Conservation (phyloP, 768 basidiomycete species). For the Agaricus bisporus region DNA sequence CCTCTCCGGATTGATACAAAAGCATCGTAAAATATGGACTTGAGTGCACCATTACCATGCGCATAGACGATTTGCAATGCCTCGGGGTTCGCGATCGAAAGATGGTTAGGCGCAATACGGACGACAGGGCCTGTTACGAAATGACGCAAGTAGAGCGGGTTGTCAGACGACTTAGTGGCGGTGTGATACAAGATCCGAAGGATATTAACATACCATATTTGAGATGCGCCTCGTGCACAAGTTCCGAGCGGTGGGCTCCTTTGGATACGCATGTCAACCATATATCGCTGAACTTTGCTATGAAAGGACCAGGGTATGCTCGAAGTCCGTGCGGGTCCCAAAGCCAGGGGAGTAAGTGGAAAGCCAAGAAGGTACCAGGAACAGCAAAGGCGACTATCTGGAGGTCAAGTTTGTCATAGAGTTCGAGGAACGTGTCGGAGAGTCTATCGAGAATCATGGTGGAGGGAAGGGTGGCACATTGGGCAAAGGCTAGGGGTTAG, state of each 20-base stretch:
- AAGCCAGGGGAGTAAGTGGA: constrained; percentile 45
- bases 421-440: constrained; percentile 14
- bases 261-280: constrained; percentile 68
- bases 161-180: not conserved
- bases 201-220: constrained; percentile 63
- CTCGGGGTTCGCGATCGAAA: constrained; percentile 73
- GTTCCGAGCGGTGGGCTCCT: constrained; percentile 69
- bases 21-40: constrained; percentile 72
- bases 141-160: not conserved
- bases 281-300: constrained; percentile 65
- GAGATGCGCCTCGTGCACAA: constrained; percentile 66
- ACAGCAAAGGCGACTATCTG: constrained; percentile 20
- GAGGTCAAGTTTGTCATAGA: constrained; percentile 18
- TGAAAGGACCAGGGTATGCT: constrained; percentile 57
- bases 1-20: constrained; percentile 73
- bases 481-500: constrained; percentile 5
- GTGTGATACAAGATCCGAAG: constrained; percentile 9
- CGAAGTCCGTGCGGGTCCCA: constrained; percentile 56
- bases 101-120: constrained; percentile 70
- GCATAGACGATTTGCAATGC: constrained; percentile 74
- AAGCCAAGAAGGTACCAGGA: constrained; percentile 24
- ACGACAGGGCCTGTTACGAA: constrained; percentile 48
- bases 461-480: not conserved
- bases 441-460: constrained; percentile 18
- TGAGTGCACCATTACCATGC: constrained; percentile 78